A percentile compares a stretch with the other conserved stretches of the same genome.
These are phyloP conservation scores for Xylariaceae sp. DNA, from an alignment of 2,329 filamentous ascomycete genomes.

Conservation along the genomic window DNA sequence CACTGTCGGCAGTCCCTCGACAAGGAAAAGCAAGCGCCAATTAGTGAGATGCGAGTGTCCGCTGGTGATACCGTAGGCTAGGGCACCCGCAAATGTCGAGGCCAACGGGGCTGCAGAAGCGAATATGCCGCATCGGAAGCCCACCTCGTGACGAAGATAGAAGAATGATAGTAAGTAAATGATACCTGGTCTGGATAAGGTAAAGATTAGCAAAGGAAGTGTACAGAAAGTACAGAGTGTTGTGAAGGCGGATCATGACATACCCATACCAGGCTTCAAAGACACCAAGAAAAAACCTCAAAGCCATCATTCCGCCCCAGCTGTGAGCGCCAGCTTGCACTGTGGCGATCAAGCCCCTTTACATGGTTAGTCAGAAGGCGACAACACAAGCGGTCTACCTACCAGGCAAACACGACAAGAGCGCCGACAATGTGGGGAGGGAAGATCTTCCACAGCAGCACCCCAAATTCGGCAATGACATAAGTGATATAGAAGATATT, in stretches of 20 bases:
- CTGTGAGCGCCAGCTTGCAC: conserved; percentile 68
- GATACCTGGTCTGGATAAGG: conserved; percentile 16
- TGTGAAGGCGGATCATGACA: neutral
- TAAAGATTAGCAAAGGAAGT: conserved; percentile 1
- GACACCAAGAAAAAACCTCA: conserved; percentile 63
- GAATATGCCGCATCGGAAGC: conserved; percentile 32
- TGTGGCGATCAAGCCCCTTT: conserved; percentile 79
- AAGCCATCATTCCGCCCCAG: conserved; percentile 59
- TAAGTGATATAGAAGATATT: conserved; percentile 66
- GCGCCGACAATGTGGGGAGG: conserved; percentile 62
- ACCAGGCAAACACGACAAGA: conserved; percentile 30
- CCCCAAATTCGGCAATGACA: conserved; percentile 66
- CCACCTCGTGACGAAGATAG: conserved; percentile 31
- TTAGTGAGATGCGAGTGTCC: conserved; percentile 72
- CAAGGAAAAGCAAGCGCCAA: conserved; percentile 80
- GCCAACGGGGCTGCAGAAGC: conserved; percentile 77
- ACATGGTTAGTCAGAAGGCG: conserved; percentile 57
- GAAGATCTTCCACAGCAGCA: conserved; percentile 61
- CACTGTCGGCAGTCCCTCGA: conserved; percentile 83
- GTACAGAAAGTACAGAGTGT: neutral
- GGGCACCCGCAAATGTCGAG: conserved; percentile 76
- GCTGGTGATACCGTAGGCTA: conserved; percentile 78
- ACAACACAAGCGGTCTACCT: conserved; percentile 5
- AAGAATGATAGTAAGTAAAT: conserved; percentile 26
- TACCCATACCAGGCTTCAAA: conserved; percentile 28